Evolutionary conservation across 2,329 filamentous ascomycete species (phyloP).

Genomic region (Colletotrichum siamense): DNA sequence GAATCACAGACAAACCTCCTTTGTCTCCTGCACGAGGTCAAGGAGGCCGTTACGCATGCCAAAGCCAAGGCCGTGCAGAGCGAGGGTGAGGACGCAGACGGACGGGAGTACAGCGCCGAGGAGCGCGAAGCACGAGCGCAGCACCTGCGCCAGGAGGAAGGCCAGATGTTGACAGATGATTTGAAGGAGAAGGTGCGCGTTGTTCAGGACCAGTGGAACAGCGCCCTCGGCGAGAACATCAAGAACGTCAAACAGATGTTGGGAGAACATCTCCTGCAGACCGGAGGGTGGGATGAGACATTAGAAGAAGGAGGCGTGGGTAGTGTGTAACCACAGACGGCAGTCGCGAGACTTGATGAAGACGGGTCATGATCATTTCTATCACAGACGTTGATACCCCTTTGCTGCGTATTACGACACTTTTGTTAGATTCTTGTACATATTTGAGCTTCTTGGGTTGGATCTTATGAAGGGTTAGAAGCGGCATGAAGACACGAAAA

Average conservation of each 20-base stretch:
- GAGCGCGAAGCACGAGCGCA: conserved; percentile 49
- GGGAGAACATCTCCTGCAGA: conserved; percentile 73
- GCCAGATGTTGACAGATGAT: conserved; percentile 77
- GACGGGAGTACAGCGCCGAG: conserved; percentile 33
- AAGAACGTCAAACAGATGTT: conserved; percentile 76
- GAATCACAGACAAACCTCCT: conserved; percentile 91
- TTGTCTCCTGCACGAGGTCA: conserved; percentile 89
- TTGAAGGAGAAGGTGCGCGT: conserved; percentile 92
- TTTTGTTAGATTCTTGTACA: conserved; percentile 18
- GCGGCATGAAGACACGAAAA: not conserved
- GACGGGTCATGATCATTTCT: conserved; percentile 1
- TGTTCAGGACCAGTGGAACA: conserved; percentile 90
- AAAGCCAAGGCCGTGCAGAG: conserved; percentile 71
- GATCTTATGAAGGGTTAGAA: not conserved
- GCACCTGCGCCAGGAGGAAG: conserved; percentile 70
- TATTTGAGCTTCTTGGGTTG: not conserved
- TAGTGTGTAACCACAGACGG: conserved; percentile 36
- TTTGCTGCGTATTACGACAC: conserved; percentile 17
- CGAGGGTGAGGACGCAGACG: conserved; percentile 54
- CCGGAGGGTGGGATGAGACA: conserved; percentile 88
- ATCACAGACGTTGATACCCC: conserved; percentile 23
- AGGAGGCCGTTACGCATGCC: conserved; percentile 76
- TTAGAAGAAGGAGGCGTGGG: conserved; percentile 64
- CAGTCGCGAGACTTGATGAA: not conserved
- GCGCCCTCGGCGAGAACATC: conserved; percentile 82